Evolutionary conservation across 2,329 filamentous ascomycete genomes (phyloP), one percentile per base, ranked within the genome.

Genomic region (Scedosporium apiospermum): DNA sequence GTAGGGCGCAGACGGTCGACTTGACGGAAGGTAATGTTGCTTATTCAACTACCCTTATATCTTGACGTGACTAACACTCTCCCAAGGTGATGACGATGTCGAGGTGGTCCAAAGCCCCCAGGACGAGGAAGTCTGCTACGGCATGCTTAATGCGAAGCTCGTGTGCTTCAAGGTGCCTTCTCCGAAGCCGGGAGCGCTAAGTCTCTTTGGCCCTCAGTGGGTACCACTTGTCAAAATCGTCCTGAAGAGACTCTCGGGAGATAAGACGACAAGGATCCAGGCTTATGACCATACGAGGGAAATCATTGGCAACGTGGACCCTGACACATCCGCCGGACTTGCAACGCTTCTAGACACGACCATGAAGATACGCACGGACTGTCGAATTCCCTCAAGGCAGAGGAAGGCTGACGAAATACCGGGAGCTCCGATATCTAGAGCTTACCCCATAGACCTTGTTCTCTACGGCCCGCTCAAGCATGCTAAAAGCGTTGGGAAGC

Each of bases 41-140:
- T 78, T 14, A 78, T 84, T 44, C 75, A 80, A 65, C 69, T 81
- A 58, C 9, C 14, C 41, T 62, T 12, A 21, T 61, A 63, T 59
- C 57, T 57, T 41, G n/a, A 18, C 18, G 21, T 4, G 6, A 10
- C 38, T 61, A 5, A 63, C 41, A 12, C 21, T 67, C 69, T 64
- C 67, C 53, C 34, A 71, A 18, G 87, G 89, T 53, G 83, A 86
- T 27, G 84, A 88, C 9, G 69, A 85, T 3, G 74, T 82, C 21
- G 76, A 86, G 42, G 73, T 86, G 14, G 80, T 81, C 51, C n/a
- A 14, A 5, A 82, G 89, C 63, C 80, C 85, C 34, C 82, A 79
- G 57, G 81, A 86, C 21, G 84, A 90, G 70, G 86, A 91, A 69
- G 88, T 96, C 3, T 96, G 91, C 74, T 92, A 90, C 69, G 91